A percentile compares a stretch with the other conserved stretches of the same genome.
These are phyloP conservation scores for Populus ilicifolia DNA, from an alignment of 345 rosid species.

Conservation along the genomic window DNA sequence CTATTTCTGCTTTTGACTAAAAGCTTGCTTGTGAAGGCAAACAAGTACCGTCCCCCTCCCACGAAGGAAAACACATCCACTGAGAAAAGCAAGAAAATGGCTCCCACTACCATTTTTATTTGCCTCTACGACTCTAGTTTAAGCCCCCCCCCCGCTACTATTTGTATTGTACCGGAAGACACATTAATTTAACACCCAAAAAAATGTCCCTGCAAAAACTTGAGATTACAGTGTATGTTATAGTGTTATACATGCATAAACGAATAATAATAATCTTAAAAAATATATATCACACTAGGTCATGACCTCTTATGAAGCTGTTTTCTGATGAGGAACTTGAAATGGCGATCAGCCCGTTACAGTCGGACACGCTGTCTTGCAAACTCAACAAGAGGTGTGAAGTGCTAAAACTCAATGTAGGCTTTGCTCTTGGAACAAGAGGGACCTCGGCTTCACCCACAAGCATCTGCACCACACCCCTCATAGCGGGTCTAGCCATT, in stretches of 20 bases:
- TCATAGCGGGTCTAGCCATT: constrained; percentile 69
- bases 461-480: constrained; percentile 82
- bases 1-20: constrained; percentile 22
- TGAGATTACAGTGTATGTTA: constrained; percentile 22
- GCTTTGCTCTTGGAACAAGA: constrained; percentile 72
- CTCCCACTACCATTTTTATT: constrained; percentile 16
- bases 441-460: constrained; percentile 83
- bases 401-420: constrained; percentile 79
- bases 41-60: constrained; percentile 15
- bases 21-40: constrained; percentile 43
- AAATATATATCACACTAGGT: constrained; percentile 16
- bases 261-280: constrained; percentile 21
- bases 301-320: constrained; percentile 31
- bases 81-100: constrained; percentile 20
- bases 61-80: constrained; percentile 5
- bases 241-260: constrained; percentile 32
- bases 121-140: neutral
- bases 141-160: neutral
- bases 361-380: constrained; percentile 90
- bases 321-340: constrained; percentile 68
- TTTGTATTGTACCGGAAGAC: neutral
- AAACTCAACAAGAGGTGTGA: constrained; percentile 69
- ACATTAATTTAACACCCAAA: constrained; percentile 1
- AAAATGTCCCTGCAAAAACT: neutral
- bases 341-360: constrained; percentile 49